Percentiles rank a stretch among this genome's conserved stretches.
These are phyloP conservation scores for Aspergillus tanneri DNA, from an alignment of 2,329 filamentous ascomycete genomes.

Conservation along the genomic window DNA sequence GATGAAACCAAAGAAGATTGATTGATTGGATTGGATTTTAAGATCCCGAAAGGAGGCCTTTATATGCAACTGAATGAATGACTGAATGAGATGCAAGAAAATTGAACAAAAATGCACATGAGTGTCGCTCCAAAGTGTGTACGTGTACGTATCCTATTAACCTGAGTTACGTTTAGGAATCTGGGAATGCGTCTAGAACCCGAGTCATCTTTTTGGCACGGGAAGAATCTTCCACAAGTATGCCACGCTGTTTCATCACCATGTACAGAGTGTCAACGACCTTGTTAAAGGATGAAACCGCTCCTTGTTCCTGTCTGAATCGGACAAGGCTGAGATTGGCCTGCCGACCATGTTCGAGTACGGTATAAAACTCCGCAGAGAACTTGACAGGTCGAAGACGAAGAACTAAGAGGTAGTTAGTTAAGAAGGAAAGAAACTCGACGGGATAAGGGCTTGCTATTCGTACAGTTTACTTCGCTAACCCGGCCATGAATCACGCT, in stretches of 20 bases:
- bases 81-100: too few species aligned
- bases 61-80: too few species aligned
- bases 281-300: slow-evolving; percentile 81
- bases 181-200: slow-evolving; percentile 32
- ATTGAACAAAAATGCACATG: not conserved
- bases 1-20: too few species aligned
- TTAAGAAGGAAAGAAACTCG: slow-evolving; percentile 9
- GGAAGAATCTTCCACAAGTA: slow-evolving; percentile 67
- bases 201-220: slow-evolving; percentile 68
- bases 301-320: slow-evolving; percentile 88
- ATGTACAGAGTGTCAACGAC: slow-evolving; percentile 74
- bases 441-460: not conserved
- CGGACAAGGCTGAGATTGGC: slow-evolving; percentile 76
- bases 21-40: too few species aligned
- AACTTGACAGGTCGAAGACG: slow-evolving; percentile 85
- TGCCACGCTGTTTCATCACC: slow-evolving; percentile 62
- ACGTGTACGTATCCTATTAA: not conserved
- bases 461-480: slow-evolving; percentile 73
- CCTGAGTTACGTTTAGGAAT: slow-evolving; percentile 9
- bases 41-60: too few species aligned
- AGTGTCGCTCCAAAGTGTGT: too few species aligned
- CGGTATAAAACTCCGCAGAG: slow-evolving; percentile 81
- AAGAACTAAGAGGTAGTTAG: slow-evolving; percentile 56
- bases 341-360: slow-evolving; percentile 79
- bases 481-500: slow-evolving; percentile 80